phyloP scores from a whole-genome alignment of 257 asterid species.

The Nemophila menziesii region DNA sequence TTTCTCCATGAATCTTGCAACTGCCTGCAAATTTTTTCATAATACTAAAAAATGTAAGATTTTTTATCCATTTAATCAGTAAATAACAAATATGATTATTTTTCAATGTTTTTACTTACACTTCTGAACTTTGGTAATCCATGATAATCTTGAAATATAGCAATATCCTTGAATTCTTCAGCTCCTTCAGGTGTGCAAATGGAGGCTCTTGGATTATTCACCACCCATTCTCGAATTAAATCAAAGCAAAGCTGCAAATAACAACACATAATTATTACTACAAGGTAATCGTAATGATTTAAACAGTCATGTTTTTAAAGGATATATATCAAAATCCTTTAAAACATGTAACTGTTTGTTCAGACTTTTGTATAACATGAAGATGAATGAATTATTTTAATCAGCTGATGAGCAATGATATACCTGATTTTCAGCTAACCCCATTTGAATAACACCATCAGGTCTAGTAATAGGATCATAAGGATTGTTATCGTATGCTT shows the following conservation, averaged over 20 bases:
- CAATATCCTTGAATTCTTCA: constrained; percentile 18
- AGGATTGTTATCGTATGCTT: constrained; percentile 31
- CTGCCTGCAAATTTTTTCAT: constrained; percentile 44
- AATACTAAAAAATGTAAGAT: constrained; percentile 2
- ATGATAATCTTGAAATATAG: constrained; percentile 25
- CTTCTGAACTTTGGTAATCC: constrained; percentile 72
- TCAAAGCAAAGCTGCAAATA: constrained; percentile 22
- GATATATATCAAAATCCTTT: no score
- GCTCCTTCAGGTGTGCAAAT: constrained; percentile 21
- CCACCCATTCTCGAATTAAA: constrained; percentile 16
- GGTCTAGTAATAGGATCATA: constrained; percentile 14
- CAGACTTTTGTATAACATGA: no score
- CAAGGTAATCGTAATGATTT: no score
- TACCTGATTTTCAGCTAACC: constrained; percentile 29
- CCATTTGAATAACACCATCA: constrained; percentile 23
- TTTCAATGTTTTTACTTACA: constrained; percentile 20
- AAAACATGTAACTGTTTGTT: no score
- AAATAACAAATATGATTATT: no score
- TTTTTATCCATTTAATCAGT: no score
- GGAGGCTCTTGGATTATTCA: constrained; percentile 21
- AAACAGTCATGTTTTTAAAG: background rate
- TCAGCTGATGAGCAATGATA: no score
- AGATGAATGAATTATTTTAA: no score
- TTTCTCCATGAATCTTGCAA: constrained; percentile 74
- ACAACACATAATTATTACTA: no score